A percentile compares a stretch with the other conserved stretches of the same genome.
Evolutionary conservation across 352 stramenopile species (phyloP).

Genomic region (Phytopythium oedochilum): DNA sequence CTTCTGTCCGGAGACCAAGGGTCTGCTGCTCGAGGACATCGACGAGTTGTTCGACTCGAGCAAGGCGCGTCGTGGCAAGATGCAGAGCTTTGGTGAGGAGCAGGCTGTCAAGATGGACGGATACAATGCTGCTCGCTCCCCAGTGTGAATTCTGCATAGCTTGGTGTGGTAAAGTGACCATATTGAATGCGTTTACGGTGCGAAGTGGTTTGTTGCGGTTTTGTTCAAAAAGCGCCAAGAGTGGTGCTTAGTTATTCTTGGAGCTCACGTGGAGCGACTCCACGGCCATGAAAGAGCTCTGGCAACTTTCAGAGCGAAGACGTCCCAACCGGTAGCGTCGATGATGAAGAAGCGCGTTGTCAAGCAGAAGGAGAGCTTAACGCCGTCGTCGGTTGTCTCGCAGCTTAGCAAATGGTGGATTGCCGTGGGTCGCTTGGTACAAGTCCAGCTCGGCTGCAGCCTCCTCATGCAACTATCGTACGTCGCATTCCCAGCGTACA

Average conservation of each 20-base stretch:
- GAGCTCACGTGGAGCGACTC: no score
- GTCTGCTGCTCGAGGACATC: slow-evolving; percentile 47
- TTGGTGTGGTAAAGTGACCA: no score
- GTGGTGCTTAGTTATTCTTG: no score
- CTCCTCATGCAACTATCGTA: slow-evolving; percentile 80
- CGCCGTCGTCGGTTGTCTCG: not conserved
- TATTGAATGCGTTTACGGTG: no score
- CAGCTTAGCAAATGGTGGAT: slow-evolving; percentile 40
- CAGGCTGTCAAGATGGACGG: not conserved
- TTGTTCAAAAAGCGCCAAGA: no score
- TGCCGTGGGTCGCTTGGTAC: slow-evolving; percentile 25
- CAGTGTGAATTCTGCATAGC: not conserved
- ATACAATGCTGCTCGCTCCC: not conserved
- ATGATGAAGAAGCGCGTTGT: not conserved
- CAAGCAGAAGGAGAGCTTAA: not conserved
- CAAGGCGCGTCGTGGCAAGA: slow-evolving; percentile 10
- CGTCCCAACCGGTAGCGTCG: no score
- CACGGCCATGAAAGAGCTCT: no score
- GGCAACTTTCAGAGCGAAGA: no score
- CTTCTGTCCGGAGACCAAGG: slow-evolving; percentile 42
- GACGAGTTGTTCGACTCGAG: slow-evolving; percentile 42
- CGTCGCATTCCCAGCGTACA: slow-evolving; percentile 77
- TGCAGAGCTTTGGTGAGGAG: not conserved
- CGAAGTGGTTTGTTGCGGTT: no score
- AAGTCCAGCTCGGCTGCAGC: slow-evolving; percentile 47